These are phyloP conservation scores for Fusarium piperis DNA, from an alignment of 2,329 filamentous ascomycete species.

Conservation along the genomic window DNA sequence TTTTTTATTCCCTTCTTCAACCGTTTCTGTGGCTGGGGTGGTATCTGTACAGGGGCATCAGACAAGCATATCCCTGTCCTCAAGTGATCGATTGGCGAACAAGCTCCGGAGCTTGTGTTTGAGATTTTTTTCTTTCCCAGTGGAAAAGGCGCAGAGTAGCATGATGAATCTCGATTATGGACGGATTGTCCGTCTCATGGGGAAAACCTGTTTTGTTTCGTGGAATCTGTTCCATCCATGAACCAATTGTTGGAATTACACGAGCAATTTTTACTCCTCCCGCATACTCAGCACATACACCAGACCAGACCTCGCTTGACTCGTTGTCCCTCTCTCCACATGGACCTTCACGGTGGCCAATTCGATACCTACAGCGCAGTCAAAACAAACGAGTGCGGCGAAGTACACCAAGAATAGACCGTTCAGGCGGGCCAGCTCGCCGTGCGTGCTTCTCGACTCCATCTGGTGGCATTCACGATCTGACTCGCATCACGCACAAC, in stretches of 20 bases:
- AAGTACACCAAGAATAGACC: slow-evolving; percentile 16
- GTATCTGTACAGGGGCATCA: neutral
- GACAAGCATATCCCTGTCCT: slow-evolving; percentile 26
- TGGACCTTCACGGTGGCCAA: slow-evolving; percentile 30
- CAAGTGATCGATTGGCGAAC: slow-evolving; percentile 11
- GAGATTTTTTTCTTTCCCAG: neutral
- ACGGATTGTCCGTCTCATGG: neutral
- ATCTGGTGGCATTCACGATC: slow-evolving; percentile 13
- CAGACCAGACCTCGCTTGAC: neutral
- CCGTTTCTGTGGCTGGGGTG: slow-evolving; percentile 14
- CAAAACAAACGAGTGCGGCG: slow-evolving; percentile 2
- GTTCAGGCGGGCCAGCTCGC: slow-evolving; percentile 12
- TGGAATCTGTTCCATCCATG: neutral
- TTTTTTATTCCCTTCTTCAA: neutral
- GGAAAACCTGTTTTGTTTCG: neutral
- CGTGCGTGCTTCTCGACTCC: slow-evolving; percentile 15
- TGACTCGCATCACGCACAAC: slow-evolving; percentile 28
- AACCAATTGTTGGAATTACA: neutral
- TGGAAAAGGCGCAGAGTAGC: neutral
- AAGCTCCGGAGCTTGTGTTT: slow-evolving; percentile 6
- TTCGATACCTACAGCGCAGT: slow-evolving; percentile 13
- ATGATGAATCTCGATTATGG: neutral
- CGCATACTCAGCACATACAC: neutral
- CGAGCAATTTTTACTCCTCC: neutral
- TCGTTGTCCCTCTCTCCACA: neutral